Conservation (phyloP, 768 basidiomycete genomes). For the Tricholoma bakamatsutake region DNA sequence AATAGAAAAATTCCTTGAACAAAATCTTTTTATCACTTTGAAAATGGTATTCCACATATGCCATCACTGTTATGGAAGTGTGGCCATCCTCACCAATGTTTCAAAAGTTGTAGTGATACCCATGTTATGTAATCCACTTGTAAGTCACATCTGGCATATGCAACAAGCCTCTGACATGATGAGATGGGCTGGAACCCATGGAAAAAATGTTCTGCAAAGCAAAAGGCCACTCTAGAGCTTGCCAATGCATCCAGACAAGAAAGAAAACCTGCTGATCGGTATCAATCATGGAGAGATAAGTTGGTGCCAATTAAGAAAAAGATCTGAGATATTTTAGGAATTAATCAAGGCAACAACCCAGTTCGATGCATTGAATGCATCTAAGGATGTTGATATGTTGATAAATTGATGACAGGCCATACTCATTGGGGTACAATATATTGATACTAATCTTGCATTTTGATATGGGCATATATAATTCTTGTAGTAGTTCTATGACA, state of each 20-base stretch:
- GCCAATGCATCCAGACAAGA: neutral
- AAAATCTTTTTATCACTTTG: no score
- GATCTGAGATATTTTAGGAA: neutral
- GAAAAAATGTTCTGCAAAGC: no score
- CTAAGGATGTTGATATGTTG: neutral
- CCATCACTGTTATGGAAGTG: no score
- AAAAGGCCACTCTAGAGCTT: no score
- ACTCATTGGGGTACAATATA: neutral
- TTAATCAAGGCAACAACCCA: neutral
- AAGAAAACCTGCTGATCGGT: neutral
- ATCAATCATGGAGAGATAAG: neutral
- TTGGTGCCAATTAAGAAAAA: neutral
- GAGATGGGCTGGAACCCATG: no score
- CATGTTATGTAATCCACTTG: no score
- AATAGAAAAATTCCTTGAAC: no score
- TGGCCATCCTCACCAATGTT: no score
- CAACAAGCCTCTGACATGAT: no score
- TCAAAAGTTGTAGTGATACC: no score
- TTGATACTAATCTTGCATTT: neutral
- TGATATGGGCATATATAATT: neutral
- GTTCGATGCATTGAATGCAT: neutral
- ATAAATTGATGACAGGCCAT: neutral
- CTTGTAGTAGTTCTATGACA: neutral
- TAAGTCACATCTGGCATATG: no score
- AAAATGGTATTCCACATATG: no score